These are phyloP conservation scores for Sporormia fimetaria DNA, from an alignment of 495 filamentous ascomycete genomes.

Conservation along the genomic window DNA sequence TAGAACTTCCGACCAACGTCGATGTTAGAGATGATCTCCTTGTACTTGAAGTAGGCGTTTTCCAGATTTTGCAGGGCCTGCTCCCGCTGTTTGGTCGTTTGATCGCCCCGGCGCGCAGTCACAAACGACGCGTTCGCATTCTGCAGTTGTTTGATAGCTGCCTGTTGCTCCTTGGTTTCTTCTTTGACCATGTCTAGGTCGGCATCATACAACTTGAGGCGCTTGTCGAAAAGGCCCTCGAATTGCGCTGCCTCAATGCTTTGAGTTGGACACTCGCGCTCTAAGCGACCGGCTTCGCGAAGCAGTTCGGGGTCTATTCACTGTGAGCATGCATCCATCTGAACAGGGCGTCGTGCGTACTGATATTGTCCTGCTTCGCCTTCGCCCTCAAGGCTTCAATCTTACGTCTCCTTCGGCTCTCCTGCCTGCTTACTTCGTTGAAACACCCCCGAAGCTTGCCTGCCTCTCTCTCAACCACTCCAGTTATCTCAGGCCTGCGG, in stretches of 20 bases:
- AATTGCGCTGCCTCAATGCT: conserved; percentile 78
- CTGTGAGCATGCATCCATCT: conserved; percentile 10
- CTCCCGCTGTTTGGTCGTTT: conserved; percentile 66
- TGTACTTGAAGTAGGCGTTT: conserved; percentile 88
- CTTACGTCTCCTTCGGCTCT: conserved; percentile 62
- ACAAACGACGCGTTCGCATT: conserved; percentile 71
- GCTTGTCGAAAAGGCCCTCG: conserved; percentile 77
- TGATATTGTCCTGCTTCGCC: conserved; percentile 79
- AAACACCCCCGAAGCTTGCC: conserved; percentile 60
- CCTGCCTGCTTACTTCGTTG: conserved; percentile 72
- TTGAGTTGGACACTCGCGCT: conserved; percentile 75
- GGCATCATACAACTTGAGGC: conserved; percentile 65
- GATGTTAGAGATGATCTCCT: conserved; percentile 80
- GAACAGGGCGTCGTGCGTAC: conserved; percentile 34
- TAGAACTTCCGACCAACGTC: conserved; percentile 91
- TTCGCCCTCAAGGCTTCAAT: conserved; percentile 67
- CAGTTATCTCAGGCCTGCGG: conserved; percentile 62
- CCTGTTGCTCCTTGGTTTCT: conserved; percentile 68
- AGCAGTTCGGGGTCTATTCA: conserved; percentile 55
- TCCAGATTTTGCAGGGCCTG: conserved; percentile 78
- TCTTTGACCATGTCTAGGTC: conserved; percentile 58
- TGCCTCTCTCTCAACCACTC: conserved; percentile 67
- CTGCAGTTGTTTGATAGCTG: conserved; percentile 51
- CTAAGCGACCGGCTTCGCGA: conserved; percentile 67
- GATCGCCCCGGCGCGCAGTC: conserved; percentile 56